Conservation (phyloP, 306 rosid genomes). For the Malus orientalis region DNA sequence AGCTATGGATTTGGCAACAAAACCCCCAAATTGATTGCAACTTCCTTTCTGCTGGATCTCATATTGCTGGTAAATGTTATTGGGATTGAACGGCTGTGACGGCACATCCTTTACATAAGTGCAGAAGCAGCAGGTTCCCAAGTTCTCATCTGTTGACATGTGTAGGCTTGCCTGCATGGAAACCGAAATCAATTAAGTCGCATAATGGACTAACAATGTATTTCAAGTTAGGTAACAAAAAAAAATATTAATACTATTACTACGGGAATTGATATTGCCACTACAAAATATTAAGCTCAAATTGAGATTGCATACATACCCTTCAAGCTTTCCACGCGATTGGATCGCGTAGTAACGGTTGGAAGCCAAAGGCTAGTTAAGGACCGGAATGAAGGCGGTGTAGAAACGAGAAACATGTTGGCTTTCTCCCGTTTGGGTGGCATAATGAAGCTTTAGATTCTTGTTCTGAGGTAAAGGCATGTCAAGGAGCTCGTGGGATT, state of each 20-base stretch:
- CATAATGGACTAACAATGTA: too few species aligned
- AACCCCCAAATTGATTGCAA: background rate
- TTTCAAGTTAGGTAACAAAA: too few species aligned
- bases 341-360: constrained; percentile 47
- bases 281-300: too few species aligned
- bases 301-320: constrained; percentile 35
- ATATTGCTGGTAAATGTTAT: constrained; percentile 24
- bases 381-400: constrained; percentile 55
- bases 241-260: too few species aligned
- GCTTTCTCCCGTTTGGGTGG: background rate
- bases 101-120: constrained; percentile 17
- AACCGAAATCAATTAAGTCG: background rate
- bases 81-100: constrained; percentile 27
- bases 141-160: constrained; percentile 29
- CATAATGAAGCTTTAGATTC: constrained; percentile 31
- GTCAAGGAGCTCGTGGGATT: constrained; percentile 12
- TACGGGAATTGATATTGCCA: too few species aligned
- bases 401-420: constrained; percentile 10
- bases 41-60: background rate
- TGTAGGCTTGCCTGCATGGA: constrained; percentile 38
- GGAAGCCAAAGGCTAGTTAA: constrained; percentile 48
- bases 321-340: constrained; percentile 30
- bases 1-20: constrained; percentile 20
- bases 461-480: constrained; percentile 65
- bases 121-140: constrained; percentile 36